Evolutionary conservation across 2,329 filamentous ascomycete genomes (phyloP).

Genomic region (Phialemoniopsis sp.): DNA sequence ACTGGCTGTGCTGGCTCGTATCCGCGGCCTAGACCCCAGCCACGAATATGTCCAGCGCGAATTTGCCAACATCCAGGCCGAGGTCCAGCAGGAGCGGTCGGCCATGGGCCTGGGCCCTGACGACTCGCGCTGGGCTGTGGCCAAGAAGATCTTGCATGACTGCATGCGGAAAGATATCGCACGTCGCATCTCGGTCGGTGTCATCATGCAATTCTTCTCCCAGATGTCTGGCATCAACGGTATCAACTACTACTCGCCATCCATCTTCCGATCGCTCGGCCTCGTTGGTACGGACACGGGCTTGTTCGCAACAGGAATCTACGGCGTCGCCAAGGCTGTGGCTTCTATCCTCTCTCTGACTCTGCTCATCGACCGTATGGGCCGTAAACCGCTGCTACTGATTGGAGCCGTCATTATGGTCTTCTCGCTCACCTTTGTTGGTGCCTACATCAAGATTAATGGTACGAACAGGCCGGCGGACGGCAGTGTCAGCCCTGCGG

Average conservation of each 20-base stretch:
- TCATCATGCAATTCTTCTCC: conserved; percentile 48
- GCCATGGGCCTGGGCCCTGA: no score
- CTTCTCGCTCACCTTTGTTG: no score
- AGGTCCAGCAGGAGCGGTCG: conserved; percentile 34
- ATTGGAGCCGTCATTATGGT: no score
- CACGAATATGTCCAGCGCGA: conserved; percentile 34
- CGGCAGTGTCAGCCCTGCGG: conserved; percentile 34
- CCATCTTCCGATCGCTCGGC: conserved; percentile 49
- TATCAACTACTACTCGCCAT: conserved; percentile 52
- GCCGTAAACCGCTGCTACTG: no score
- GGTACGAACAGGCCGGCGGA: no score
- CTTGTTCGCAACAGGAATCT: conserved; percentile 49
- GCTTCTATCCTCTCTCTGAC: conserved; percentile 54
- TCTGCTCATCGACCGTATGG: no score
- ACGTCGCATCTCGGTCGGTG: conserved; percentile 46
- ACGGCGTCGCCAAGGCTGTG: conserved; percentile 51
- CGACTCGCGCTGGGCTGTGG: no score
- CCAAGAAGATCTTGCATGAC: conserved; percentile 45
- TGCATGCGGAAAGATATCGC: no score
- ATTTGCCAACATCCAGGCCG: conserved; percentile 36
- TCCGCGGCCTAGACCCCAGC: conserved; percentile 36
- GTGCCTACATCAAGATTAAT: no score
- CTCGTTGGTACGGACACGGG: conserved; percentile 35
- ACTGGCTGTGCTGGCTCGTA: conserved; percentile 35
- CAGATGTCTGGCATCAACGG: conserved; percentile 55